Percentiles rank a stretch among this genome's conserved stretches.
phyloP scores from a whole-genome alignment of 768 basidiomycete genomes.

The Kwoniella mangroviensis region DNA sequence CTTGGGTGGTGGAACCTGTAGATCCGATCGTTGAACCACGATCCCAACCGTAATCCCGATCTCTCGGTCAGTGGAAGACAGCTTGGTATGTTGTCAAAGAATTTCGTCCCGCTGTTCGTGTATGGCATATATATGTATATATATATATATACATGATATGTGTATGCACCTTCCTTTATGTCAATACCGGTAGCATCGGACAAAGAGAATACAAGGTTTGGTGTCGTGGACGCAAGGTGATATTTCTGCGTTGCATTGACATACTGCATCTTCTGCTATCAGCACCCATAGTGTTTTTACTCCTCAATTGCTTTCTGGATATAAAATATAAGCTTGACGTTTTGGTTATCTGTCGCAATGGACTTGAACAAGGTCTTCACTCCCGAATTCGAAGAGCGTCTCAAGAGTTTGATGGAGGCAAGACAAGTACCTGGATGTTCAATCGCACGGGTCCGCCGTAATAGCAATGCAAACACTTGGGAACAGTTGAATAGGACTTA shows the following conservation, averaged over 20 bases:
- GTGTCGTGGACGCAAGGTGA: no score
- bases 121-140: no score
- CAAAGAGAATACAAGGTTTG: not conserved
- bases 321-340: no score
- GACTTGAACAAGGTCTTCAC: not conserved
- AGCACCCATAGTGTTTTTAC: not conserved
- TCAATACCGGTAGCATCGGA: not conserved
- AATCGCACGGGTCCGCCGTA: not conserved
- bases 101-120: no score
- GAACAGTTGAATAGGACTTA: not conserved
- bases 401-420: not conserved
- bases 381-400: not conserved
- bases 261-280: not conserved
- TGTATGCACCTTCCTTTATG: not conserved
- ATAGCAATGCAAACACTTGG: not conserved
- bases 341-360: no score
- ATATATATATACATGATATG: not conserved
- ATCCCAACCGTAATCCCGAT: no score
- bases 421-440: slow-evolving; percentile 2
- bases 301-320: no score
- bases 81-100: not conserved
- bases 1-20: not conserved
- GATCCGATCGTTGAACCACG: not conserved
- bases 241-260: not conserved
- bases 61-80: no score